Base-by-base conservation (phyloP, 768 basidiomycete species). In the Russula earlei region DNA sequence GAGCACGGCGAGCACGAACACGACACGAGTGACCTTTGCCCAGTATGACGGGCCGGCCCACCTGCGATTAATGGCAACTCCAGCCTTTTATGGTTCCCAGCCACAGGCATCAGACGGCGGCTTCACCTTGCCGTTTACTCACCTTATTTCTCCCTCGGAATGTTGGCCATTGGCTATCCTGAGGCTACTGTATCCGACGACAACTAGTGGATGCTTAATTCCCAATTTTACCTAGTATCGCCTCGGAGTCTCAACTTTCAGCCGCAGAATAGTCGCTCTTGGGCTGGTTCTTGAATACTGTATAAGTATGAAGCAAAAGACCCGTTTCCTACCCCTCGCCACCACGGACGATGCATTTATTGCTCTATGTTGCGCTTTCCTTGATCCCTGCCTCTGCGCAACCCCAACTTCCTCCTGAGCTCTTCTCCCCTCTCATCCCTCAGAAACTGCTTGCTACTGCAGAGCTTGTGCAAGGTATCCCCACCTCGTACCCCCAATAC, bases 391-490 rank as follows among this genome's bases (percentile, higher is more conserved):
- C 45, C 42, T 14, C n/a, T 22, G 24, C 27, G 15, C 12, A 46
- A 22, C 25, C 34, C 0, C 55, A 68, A 7, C 71, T 75, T 2
- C 72, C 78, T 0, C 56, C 68, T 14, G 69, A 84, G 63, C 75
- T 86, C 12, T 85, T 79, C 70, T 84, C 82, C 1, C 69, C 78
- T 0, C 70, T 82, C 36, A 72, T 85, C 43, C 73, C 79, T 0
- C 69, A 76, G 53, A 88, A 87, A 66, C 68, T 85, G 19, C 73
- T 81, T 15, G 72, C 73, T n/a, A 80, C 79, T 1, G 77, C 79
- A 34, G 69, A 77, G 60, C 72, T 9, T 67, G 74, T 15, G 71
- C 76, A 24, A 62, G 67, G 48, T 37, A 11, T 38, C n/a, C 73
- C 79, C 2, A 65, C 75, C 29, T 49, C 71, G 49, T 81, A 82